Evolutionary conservation across 2,329 filamentous ascomycete genomes (phyloP), one percentile per base, ranked within the genome.

Genomic region (Ceratocystis cubensis): DNA sequence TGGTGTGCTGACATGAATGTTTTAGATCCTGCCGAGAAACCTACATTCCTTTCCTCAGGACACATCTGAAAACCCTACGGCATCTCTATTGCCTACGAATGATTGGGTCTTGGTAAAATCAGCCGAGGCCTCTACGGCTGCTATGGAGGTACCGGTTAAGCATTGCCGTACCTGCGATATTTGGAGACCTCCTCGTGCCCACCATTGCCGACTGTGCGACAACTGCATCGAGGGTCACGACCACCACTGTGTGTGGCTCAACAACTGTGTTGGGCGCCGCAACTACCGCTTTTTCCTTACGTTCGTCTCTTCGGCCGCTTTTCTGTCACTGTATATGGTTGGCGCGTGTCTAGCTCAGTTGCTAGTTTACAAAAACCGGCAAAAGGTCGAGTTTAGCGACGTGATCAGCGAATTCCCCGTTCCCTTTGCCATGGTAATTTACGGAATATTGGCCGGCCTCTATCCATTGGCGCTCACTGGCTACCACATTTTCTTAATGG

Each of bases 241-340:
- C 73, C 94, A 99, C 73, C 94, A 99, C 76, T 99, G 94, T 73
- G 92, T 97, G 17, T 99, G 94, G 94, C 84, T 99, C 70, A 99
- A 99, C 78, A 99, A 99, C 75, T 99, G 94, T 71, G 88, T 99
- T 63, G 94, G 94, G 56, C 88, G 93, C 70, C 89, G 94, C 72
- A 99, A 99, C 77, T 99, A 99, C 77, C 90, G 94, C 70, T 97
- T 93, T 76, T 99, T 99, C 76, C 96, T 97, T 75, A 84, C 88
- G 10, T 99, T 96, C 75, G 86, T 99, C 70, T 85, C 84, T 65
- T 85, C 87, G 15, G 85, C 84, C n/a, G 91, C 90, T 0, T 70
- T 96, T 44, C 81, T 96, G 20, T 83, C 87, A 0, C 73, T 91
- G 17, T 93, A 89, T 72, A 81, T 97, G 59, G 79, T 94, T 37